phyloP scores from a whole-genome alignment of 805 yeast genomes.

The Candida easanensis region DNA sequence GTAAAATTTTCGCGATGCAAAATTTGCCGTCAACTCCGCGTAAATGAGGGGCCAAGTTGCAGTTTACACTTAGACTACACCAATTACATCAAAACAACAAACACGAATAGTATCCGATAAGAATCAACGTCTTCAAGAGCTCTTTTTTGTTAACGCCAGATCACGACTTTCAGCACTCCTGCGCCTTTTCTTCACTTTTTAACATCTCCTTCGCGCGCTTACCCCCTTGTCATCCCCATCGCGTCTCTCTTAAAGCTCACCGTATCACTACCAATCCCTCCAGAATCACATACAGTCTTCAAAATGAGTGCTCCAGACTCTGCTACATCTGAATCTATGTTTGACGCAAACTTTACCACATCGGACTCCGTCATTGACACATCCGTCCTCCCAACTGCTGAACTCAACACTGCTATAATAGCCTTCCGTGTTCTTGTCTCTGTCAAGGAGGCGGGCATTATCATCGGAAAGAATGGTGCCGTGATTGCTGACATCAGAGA shows the following conservation, averaged over 20 bases:
- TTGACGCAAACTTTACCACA: slow-evolving; percentile 26
- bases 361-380: slow-evolving; percentile 13
- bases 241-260: not conserved
- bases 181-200: not conserved
- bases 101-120: no score
- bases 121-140: no score
- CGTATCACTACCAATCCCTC: not conserved
- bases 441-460: slow-evolving; percentile 84
- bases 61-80: not conserved
- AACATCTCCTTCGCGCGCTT: not conserved
- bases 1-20: slow-evolving; percentile 7
- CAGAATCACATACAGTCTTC: not conserved
- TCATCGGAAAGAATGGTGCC: slow-evolving; percentile 82
- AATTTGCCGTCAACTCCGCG: slow-evolving; percentile 1
- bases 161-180: no score
- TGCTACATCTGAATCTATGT: slow-evolving; percentile 24
- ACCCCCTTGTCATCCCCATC: slow-evolving; percentile 3
- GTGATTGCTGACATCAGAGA: slow-evolving; percentile 75
- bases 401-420: slow-evolving; percentile 25
- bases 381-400: slow-evolving; percentile 24
- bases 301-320: slow-evolving; percentile 8
- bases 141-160: no score
- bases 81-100: not conserved
- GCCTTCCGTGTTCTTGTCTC: slow-evolving; percentile 58
- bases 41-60: not conserved